Evolutionary conservation across 306 rosid species (phyloP).

Genomic region (Ceratonia siliqua): DNA sequence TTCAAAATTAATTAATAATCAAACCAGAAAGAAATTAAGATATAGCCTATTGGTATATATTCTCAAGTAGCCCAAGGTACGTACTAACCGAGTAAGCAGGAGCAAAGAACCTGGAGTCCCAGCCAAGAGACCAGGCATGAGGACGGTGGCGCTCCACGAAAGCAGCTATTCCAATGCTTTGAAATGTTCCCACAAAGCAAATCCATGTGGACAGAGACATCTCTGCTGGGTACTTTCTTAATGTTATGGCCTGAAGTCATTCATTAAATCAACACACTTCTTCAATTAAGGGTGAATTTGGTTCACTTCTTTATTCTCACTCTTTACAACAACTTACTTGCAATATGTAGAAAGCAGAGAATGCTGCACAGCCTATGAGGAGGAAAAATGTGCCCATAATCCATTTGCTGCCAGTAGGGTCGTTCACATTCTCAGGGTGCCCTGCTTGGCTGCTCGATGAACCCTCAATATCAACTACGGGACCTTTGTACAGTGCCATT

Average conservation of each 20-base stretch:
- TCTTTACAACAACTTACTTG: slow-evolving; percentile 35
- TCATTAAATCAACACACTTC: background rate
- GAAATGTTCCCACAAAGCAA: slow-evolving; percentile 65
- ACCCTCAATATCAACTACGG: slow-evolving; percentile 34
- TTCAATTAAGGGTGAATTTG: too few species aligned
- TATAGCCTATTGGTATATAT: too few species aligned
- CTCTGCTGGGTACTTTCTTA: slow-evolving; percentile 69
- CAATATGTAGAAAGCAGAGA: slow-evolving; percentile 62
- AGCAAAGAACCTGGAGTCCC: slow-evolving; percentile 62
- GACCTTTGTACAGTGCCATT: slow-evolving; percentile 84
- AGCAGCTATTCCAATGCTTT: slow-evolving; percentile 54
- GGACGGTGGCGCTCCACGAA: slow-evolving; percentile 48
- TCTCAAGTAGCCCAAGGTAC: too few species aligned
- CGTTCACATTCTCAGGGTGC: slow-evolving; percentile 31
- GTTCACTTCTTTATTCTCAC: too few species aligned
- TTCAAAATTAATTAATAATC: too few species aligned
- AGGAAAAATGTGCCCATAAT: slow-evolving; percentile 54
- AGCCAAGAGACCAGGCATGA: slow-evolving; percentile 61
- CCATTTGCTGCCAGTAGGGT: slow-evolving; percentile 48
- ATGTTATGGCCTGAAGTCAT: slow-evolving; percentile 57
- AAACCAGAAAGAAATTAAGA: too few species aligned
- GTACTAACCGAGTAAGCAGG: slow-evolving; percentile 63
- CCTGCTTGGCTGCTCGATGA: slow-evolving; percentile 1
- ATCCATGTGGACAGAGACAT: slow-evolving; percentile 72
- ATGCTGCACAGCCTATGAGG: slow-evolving; percentile 69